Evolutionary conservation across 2,329 filamentous ascomycete genomes (phyloP).

Genomic region (Alternaria hordeiaustralica): DNA sequence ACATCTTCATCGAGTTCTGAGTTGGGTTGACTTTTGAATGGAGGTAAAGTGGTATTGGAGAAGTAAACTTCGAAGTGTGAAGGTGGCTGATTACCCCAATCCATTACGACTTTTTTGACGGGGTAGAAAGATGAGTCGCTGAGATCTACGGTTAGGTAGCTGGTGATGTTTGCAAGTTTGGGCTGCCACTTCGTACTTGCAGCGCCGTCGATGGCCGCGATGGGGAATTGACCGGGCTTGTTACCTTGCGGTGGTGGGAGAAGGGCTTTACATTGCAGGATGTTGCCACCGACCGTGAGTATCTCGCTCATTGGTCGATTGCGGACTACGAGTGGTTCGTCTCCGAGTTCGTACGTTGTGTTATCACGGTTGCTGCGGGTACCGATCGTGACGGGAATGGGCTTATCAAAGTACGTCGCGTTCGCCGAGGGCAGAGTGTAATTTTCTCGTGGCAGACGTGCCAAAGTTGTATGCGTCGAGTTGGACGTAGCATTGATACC

Average conservation of each 20-base stretch:
- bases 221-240: slow-evolving; percentile 71
- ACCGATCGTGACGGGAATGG: slow-evolving; percentile 66
- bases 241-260: slow-evolving; percentile 52
- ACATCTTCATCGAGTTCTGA: slow-evolving; percentile 9
- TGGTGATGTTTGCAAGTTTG: slow-evolving; percentile 54
- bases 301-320: slow-evolving; percentile 65
- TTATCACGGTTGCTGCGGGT: slow-evolving; percentile 41
- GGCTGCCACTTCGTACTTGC: slow-evolving; percentile 73
- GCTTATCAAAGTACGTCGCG: slow-evolving; percentile 57
- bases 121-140: slow-evolving; percentile 45
- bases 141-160: slow-evolving; percentile 65
- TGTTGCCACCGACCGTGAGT: slow-evolving; percentile 64
- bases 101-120: slow-evolving; percentile 61
- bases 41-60: slow-evolving; percentile 54
- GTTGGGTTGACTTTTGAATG: slow-evolving; percentile 15
- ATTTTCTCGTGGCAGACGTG: slow-evolving; percentile 53
- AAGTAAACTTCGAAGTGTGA: slow-evolving; percentile 61
- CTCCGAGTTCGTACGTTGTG: slow-evolving; percentile 54
- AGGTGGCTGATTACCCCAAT: slow-evolving; percentile 66
- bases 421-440: slow-evolving; percentile 61
- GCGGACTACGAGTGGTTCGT: slow-evolving; percentile 60
- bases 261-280: slow-evolving; percentile 67
- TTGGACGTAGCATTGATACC: slow-evolving; percentile 68
- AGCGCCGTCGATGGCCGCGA: slow-evolving; percentile 70
- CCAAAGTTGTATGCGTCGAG: slow-evolving; percentile 68